These are phyloP conservation scores for Moniliophthora roreri DNA, from an alignment of 1,284 basidiomycete genomes.

Conservation along the genomic window DNA sequence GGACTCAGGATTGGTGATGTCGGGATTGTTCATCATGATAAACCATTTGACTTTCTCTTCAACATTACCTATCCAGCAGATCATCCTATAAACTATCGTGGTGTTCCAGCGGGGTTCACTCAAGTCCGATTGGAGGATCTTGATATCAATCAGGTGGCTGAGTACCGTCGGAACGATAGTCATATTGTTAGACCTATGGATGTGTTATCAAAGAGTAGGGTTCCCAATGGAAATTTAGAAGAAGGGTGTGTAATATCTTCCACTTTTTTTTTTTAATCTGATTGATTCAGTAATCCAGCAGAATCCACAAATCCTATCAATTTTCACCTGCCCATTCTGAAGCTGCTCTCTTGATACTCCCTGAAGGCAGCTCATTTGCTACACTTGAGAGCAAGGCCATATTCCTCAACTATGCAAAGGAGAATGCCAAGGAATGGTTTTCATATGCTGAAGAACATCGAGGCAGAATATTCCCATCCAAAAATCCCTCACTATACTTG, in stretches of 20 bases:
- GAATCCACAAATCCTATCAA: neutral
- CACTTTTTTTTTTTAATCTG: too few species aligned
- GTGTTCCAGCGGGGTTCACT: too few species aligned
- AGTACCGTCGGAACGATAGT: conserved; percentile 6
- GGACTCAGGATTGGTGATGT: conserved; percentile 31
- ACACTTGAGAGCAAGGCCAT: conserved; percentile 5
- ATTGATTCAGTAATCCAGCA: neutral
- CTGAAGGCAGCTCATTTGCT: conserved; percentile 6
- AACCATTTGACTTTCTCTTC: conserved; percentile 34
- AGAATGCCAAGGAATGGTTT: conserved; percentile 11
- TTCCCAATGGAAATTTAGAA: too few species aligned
- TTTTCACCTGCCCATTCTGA: conserved; percentile 6
- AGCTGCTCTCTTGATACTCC: conserved; percentile 11
- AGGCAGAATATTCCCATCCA: too few species aligned
- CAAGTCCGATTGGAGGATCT: conserved; percentile 8
- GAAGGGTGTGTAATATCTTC: too few species aligned
- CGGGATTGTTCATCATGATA: conserved; percentile 26
- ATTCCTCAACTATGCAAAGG: conserved; percentile 7
- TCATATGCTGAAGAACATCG: conserved; percentile 5
- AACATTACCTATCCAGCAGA: conserved; percentile 27
- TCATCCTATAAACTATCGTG: conserved; percentile 18
- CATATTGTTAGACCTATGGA: conserved; percentile 5
- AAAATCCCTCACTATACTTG: conserved; percentile 12
- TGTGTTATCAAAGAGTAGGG: too few species aligned
- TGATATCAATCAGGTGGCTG: conserved; percentile 14